phyloP scores from a whole-genome alignment of 257 asterid species.

The Ehretia macrophylla region DNA sequence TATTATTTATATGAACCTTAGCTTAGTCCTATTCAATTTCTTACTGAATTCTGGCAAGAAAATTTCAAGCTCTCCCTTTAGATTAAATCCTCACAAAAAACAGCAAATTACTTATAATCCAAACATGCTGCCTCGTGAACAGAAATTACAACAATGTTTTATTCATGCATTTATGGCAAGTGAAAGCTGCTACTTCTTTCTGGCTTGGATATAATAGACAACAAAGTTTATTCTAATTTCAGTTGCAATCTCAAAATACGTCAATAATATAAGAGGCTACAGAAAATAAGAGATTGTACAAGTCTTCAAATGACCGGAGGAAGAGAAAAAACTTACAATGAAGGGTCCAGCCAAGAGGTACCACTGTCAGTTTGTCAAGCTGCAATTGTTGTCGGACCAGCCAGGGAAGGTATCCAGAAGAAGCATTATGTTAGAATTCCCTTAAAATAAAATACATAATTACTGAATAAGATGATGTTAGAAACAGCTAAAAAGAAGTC shows the following conservation, averaged over 20 bases:
- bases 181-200: neutral
- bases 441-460: slow-evolving; percentile 26
- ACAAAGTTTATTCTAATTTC: neutral
- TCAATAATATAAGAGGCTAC: neutral
- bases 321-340: slow-evolving; percentile 51
- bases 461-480: neutral
- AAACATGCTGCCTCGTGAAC: too few species aligned
- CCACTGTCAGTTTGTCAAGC: slow-evolving; percentile 92
- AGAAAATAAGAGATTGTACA: neutral
- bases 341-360: slow-evolving; percentile 94
- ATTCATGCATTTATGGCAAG: too few species aligned
- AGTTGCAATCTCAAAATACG: neutral
- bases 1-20: too few species aligned
- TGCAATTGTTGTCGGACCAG: slow-evolving; percentile 94
- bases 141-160: too few species aligned
- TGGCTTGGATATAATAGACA: neutral
- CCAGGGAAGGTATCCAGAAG: slow-evolving; percentile 97
- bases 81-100: neutral
- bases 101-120: neutral
- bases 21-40: too few species aligned
- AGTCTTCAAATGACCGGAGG: slow-evolving; percentile 9
- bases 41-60: neutral
- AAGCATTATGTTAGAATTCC: slow-evolving; percentile 96
- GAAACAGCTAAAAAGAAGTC: neutral
- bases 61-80: too few species aligned